Evolutionary conservation across 1,139 yeast species (phyloP), one percentile per base, ranked within the genome.

Genomic region (Meyerozyma carpophila): DNA sequence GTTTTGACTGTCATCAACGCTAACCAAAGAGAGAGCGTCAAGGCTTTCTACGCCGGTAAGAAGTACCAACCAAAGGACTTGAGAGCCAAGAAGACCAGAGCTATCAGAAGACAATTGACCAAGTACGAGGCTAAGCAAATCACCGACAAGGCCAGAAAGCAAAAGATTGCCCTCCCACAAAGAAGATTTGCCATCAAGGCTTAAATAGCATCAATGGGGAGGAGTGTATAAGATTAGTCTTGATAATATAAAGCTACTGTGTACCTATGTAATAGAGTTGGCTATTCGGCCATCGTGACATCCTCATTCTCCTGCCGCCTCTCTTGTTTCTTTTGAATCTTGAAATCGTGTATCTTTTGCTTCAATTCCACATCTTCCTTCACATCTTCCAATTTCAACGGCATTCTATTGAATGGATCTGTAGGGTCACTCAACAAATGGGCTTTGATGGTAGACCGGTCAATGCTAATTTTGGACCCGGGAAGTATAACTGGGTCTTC

Each of bases 61-160:
- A 91, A 90, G 80, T 87, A 83, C 84, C 81, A 84, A 73, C 98
- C 98, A 81, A 91, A 91, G 82, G 98, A 91, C 74, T 84, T 93
- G 78, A 93, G 98, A 81, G 96, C 89, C 67, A 93, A 93, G 91
- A 88, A 93, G 86, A 93, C 98, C 77, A 93, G 98, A 84, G 98
- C 98, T 75, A 79, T 93, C 76, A 91, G 98, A 87, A 89, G 98
- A 83, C 82, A 84, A 73, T 83, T 93, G 72, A 83, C 97, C 73
- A 80, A 85, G 70, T 75, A 76, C 75, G 97, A 93, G 79, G 83
- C 87, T 70, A 68, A 81, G 62, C 77, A 78, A 73, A 75, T 78
- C 74, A 91, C 98, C 68, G 84, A 76, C 63, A 90, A 87, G 81
- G 90, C 91, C 68, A 82, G 82, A 77, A 93, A 93, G 89, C 84